These are phyloP conservation scores for Picochlorum sp. DNA, from an alignment of 139 green algal species.

Conservation along the genomic window DNA sequence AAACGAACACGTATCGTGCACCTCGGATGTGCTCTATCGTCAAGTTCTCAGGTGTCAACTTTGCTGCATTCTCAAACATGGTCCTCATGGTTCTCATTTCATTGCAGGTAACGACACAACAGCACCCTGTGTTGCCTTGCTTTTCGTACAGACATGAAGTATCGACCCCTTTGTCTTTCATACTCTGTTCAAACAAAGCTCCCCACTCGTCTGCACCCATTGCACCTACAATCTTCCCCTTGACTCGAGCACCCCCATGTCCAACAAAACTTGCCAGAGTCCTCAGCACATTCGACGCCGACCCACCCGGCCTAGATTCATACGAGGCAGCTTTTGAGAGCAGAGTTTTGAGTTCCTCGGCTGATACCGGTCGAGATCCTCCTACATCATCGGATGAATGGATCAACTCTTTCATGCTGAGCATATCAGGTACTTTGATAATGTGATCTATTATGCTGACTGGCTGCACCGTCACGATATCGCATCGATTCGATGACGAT, in stretches of 20 bases:
- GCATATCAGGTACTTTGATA: not conserved
- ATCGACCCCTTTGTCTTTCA: slow-evolving; percentile 38
- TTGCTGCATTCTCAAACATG: slow-evolving; percentile 25
- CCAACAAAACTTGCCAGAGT: slow-evolving; percentile 11
- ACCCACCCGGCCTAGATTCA: slow-evolving; percentile 42
- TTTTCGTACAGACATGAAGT: slow-evolving; percentile 19
- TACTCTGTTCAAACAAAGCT: slow-evolving; percentile 31
- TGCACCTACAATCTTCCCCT: slow-evolving; percentile 15
- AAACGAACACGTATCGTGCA: slow-evolving; percentile 7
- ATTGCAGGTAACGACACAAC: slow-evolving; percentile 42
- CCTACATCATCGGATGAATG: slow-evolving; percentile 25
- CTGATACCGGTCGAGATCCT: slow-evolving; percentile 22
- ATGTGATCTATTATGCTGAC: slow-evolving; percentile 33
- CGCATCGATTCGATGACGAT: too few species aligned
- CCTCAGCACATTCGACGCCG: slow-evolving; percentile 28
- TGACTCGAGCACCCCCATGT: slow-evolving; percentile 21
- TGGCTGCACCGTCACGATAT: slow-evolving; percentile 16
- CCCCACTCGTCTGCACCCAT: slow-evolving; percentile 40
- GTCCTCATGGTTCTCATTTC: slow-evolving; percentile 54
- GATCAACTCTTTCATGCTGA: not conserved
- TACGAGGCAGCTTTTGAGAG: slow-evolving; percentile 38
- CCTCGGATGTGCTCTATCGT: not conserved
- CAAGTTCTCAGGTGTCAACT: not conserved
- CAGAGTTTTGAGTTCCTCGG: slow-evolving; percentile 30
- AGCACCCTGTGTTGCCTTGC: slow-evolving; percentile 34